A percentile compares a stretch with the other conserved stretches of the same genome.
Evolutionary conservation across 1,284 basidiomycete genomes (phyloP).

Genomic region (Naganishia liquefaciens): DNA sequence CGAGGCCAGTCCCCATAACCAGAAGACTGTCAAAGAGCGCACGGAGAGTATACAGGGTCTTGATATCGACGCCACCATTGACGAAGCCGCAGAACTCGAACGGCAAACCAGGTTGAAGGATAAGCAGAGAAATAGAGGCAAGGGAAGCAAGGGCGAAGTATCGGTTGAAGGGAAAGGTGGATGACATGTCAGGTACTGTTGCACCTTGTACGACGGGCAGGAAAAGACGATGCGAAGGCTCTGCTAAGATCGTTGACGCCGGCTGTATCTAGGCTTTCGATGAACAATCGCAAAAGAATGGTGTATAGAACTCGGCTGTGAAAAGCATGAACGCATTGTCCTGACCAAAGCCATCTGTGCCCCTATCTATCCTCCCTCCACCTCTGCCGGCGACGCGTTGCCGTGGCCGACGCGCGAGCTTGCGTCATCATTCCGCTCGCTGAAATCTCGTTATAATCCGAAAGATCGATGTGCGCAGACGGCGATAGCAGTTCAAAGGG

Average conservation of each 20-base stretch:
- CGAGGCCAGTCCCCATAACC: not conserved
- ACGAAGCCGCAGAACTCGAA: conserved; percentile 47
- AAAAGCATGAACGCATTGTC: too few species aligned
- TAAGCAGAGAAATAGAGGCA: conserved; percentile 14
- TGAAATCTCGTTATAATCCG: not conserved
- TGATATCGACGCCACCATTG: conserved; percentile 48
- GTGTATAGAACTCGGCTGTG: too few species aligned
- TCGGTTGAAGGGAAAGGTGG: conserved; percentile 19
- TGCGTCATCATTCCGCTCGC: not conserved
- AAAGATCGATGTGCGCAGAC: not conserved
- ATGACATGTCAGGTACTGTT: not conserved
- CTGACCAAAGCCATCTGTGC: not conserved
- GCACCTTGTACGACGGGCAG: too few species aligned
- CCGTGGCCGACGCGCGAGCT: not conserved
- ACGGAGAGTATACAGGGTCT: conserved; percentile 20
- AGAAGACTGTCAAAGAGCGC: too few species aligned
- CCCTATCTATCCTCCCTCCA: not conserved
- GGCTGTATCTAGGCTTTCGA: not conserved
- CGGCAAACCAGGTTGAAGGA: conserved; percentile 39
- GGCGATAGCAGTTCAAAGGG: not conserved
- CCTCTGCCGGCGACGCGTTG: not conserved
- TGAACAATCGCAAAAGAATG: not conserved
- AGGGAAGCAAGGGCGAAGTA: conserved; percentile 27
- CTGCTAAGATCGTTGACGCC: too few species aligned
- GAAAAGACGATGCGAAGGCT: not conserved